phyloP scores from a whole-genome alignment of 352 stramenopile species.

The Globisporangium canariense region DNA sequence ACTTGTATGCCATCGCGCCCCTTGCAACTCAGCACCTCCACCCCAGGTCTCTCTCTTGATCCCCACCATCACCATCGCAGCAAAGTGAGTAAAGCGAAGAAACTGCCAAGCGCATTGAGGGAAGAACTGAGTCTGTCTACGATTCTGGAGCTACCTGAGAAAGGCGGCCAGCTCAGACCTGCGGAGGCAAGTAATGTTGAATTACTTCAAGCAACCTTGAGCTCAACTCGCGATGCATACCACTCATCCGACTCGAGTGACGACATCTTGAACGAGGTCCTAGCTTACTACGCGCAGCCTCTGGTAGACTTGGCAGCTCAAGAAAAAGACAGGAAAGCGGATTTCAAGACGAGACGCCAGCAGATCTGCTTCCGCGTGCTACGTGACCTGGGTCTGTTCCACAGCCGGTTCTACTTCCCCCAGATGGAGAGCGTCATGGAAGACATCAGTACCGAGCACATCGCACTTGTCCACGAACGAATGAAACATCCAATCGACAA shows the following conservation, averaged over 20 bases:
- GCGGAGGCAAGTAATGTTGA: background rate
- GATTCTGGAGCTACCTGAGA: constrained; percentile 9
- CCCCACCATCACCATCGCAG: background rate
- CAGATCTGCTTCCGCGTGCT: constrained; percentile 36
- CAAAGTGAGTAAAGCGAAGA: background rate
- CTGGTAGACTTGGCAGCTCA: background rate
- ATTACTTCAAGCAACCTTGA: too few species aligned
- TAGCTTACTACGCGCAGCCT: constrained; percentile 5
- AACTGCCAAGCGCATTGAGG: background rate
- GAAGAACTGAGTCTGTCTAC: constrained; percentile 10
- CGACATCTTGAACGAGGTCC: constrained; percentile 4
- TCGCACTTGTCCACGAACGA: constrained; percentile 12
- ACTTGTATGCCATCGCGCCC: background rate
- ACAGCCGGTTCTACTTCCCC: constrained; percentile 51
- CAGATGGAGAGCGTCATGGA: constrained; percentile 38
- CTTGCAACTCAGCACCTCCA: background rate
- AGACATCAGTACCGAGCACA: constrained; percentile 5
- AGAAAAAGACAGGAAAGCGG: background rate
- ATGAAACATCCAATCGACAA: constrained; percentile 4
- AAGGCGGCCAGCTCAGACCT: background rate
- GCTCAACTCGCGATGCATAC: background rate
- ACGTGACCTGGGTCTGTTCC: constrained; percentile 50
- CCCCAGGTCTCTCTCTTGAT: background rate
- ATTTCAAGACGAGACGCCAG: constrained; percentile 7
- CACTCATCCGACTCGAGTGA: background rate